phyloP scores from a whole-genome alignment of 2,329 filamentous ascomycete genomes.

The Aspergillus ibericus region DNA sequence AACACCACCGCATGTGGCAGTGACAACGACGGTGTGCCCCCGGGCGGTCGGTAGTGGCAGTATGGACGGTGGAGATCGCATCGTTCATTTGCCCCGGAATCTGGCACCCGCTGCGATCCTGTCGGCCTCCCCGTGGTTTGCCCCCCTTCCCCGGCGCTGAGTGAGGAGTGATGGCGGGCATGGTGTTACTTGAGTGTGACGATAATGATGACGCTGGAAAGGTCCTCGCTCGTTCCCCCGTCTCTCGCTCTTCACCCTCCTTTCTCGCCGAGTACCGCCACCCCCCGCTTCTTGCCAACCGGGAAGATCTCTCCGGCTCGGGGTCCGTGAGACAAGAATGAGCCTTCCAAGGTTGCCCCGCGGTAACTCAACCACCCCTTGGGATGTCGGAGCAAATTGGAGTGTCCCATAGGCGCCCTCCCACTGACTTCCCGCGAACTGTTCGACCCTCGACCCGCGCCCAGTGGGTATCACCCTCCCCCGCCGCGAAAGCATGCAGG shows the following conservation, averaged over 20 bases:
- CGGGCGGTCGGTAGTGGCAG: conserved; percentile 16
- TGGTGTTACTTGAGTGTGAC: not conserved
- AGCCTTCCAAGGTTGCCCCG: conserved; percentile 8
- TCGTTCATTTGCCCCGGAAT: not conserved
- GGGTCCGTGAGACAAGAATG: conserved; percentile 13
- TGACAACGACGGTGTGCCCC: too few relatives aligned
- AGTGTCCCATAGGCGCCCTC: conserved; percentile 17
- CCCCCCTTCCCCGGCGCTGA: not conserved
- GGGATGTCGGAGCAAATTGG: conserved; percentile 11
- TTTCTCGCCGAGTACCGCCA: not conserved
- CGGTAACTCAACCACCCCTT: conserved; percentile 7
- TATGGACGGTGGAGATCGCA: not conserved
- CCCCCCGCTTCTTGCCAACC: conserved; percentile 10
- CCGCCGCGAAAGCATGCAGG: conserved; percentile 10
- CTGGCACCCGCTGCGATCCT: not conserved
- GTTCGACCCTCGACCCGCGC: conserved; percentile 11
- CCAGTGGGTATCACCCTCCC: conserved; percentile 5
- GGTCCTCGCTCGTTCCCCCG: not conserved
- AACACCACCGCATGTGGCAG: too few relatives aligned
- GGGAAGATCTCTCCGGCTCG: conserved; percentile 9
- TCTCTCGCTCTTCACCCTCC: not conserved
- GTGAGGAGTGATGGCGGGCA: not conserved
- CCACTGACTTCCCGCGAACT: conserved; percentile 9
- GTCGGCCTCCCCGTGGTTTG: not conserved
- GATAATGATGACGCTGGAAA: not conserved